These are phyloP conservation scores for Fagus sylvatica DNA, from an alignment of 306 rosid genomes.

Conservation along the genomic window DNA sequence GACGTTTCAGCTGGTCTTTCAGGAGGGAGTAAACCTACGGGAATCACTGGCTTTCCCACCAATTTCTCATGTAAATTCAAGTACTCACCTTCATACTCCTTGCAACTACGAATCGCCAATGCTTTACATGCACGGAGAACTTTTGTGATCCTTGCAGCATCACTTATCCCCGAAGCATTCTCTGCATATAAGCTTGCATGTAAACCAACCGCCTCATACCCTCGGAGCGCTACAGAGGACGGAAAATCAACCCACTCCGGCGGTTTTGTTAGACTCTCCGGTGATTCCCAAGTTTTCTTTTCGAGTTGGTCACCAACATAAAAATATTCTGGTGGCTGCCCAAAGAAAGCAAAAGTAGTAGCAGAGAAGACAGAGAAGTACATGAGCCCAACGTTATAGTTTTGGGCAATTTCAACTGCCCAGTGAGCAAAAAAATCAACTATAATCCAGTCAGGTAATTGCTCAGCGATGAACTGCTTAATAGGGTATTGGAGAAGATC, in stretches of 20 bases:
- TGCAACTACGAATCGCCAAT: slow-evolving; percentile 21
- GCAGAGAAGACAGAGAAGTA: slow-evolving; percentile 9
- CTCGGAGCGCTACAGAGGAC: slow-evolving; percentile 9
- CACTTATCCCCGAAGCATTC: slow-evolving; percentile 17
- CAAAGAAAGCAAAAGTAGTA: neutral
- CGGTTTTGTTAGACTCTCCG: slow-evolving; percentile 6
- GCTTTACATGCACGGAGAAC: slow-evolving; percentile 16
- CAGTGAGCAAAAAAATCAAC: slow-evolving; percentile 16
- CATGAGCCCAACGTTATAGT: slow-evolving; percentile 4
- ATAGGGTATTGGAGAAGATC: slow-evolving; percentile 15
- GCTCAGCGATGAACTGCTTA: slow-evolving; percentile 5
- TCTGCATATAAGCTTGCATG: neutral
- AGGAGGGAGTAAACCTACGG: slow-evolving; percentile 41
- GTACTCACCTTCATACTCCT: slow-evolving; percentile 35
- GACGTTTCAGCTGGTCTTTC: slow-evolving; percentile 10
- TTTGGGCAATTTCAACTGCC: slow-evolving; percentile 6
- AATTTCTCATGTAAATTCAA: slow-evolving; percentile 20
- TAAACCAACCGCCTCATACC: slow-evolving; percentile 8
- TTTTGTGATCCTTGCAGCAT: neutral
- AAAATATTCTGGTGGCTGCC: neutral
- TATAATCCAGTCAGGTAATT: slow-evolving; percentile 31
- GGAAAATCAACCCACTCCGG: slow-evolving; percentile 28
- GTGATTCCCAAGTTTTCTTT: neutral
- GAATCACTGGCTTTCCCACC: slow-evolving; percentile 33
- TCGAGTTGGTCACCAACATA: neutral